phyloP scores from a whole-genome alignment of 306 rosid genomes.

The Medicago lupulina region DNA sequence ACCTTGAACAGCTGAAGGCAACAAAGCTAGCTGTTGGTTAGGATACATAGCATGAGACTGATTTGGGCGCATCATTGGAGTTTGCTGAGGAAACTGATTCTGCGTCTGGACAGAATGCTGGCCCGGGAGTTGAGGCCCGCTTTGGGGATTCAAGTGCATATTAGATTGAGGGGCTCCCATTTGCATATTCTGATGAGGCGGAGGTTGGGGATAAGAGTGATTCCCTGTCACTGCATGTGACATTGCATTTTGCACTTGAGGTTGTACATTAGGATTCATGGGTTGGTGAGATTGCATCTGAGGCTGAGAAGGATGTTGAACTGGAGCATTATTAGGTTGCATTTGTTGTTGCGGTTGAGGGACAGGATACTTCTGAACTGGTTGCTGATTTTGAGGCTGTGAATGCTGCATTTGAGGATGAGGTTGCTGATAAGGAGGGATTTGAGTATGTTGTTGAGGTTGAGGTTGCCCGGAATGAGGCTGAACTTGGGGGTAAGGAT shows the following conservation, averaged over 20 bases:
- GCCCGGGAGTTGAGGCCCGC: constrained; percentile 56
- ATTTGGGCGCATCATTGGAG: constrained; percentile 63
- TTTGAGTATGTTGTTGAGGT: constrained; percentile 62
- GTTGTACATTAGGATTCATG: constrained; percentile 54
- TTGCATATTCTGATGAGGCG: constrained; percentile 64
- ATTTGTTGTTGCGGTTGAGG: constrained; percentile 67
- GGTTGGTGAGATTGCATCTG: constrained; percentile 60
- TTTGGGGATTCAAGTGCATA: constrained; percentile 57
- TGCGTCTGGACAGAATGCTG: constrained; percentile 63
- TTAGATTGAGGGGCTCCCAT: constrained; percentile 62
- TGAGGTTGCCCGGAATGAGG: constrained; percentile 59
- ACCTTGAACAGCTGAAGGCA: constrained; percentile 70
- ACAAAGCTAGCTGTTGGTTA: constrained; percentile 62
- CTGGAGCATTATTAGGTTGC: constrained; percentile 58
- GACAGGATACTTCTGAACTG: constrained; percentile 61
- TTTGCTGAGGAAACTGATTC: constrained; percentile 70
- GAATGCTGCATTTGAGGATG: constrained; percentile 61
- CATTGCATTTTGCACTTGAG: constrained; percentile 64
- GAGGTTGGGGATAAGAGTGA: constrained; percentile 73
- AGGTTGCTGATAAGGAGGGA: constrained; percentile 80
- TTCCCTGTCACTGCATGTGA: constrained; percentile 70
- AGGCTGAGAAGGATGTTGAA: constrained; percentile 57
- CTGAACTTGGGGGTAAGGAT: constrained; percentile 57
- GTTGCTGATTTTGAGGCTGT: constrained; percentile 71
- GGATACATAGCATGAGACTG: constrained; percentile 64